Percentiles rank a stretch among this genome's conserved stretches.
Evolutionary conservation across 225 moss, liverwort and hornwort species (phyloP).

Genomic region (Antitrichia curtipendula): DNA sequence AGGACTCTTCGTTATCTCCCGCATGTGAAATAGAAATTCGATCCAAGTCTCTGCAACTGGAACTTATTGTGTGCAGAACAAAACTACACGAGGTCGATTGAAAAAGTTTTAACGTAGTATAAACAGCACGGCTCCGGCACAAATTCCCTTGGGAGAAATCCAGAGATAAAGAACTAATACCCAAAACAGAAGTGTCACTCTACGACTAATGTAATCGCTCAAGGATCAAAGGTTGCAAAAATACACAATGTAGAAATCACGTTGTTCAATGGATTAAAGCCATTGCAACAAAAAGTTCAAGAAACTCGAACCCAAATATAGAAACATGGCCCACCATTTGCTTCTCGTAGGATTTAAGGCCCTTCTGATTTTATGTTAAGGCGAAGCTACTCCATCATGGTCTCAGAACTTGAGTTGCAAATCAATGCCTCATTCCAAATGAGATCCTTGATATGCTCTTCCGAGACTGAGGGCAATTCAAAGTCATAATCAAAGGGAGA

Average conservation of each 20-base stretch:
- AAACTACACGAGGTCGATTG: neutral
- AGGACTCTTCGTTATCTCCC: neutral
- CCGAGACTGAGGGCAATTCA: conserved; percentile 29
- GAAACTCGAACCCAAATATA: neutral
- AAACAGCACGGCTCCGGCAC: neutral
- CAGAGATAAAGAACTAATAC: neutral
- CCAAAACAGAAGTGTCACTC: neutral
- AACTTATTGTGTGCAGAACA: neutral
- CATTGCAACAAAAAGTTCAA: neutral
- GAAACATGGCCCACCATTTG: neutral
- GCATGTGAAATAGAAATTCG: neutral
- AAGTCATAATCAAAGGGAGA: conserved; percentile 35
- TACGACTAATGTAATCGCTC: neutral
- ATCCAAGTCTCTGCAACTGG: neutral
- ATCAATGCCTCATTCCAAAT: conserved; percentile 28
- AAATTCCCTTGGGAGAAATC: neutral
- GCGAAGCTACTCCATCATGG: conserved; percentile 7
- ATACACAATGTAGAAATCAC: neutral
- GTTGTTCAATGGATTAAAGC: neutral
- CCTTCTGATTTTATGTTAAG: neutral
- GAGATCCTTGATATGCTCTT: conserved; percentile 49
- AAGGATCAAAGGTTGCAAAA: neutral
- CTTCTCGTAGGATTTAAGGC: neutral
- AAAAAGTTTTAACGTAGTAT: neutral
- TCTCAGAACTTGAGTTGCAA: neutral